These are phyloP conservation scores for Neonothopanus nambi DNA, from an alignment of 1,284 basidiomycete species.

Conservation along the genomic window DNA sequence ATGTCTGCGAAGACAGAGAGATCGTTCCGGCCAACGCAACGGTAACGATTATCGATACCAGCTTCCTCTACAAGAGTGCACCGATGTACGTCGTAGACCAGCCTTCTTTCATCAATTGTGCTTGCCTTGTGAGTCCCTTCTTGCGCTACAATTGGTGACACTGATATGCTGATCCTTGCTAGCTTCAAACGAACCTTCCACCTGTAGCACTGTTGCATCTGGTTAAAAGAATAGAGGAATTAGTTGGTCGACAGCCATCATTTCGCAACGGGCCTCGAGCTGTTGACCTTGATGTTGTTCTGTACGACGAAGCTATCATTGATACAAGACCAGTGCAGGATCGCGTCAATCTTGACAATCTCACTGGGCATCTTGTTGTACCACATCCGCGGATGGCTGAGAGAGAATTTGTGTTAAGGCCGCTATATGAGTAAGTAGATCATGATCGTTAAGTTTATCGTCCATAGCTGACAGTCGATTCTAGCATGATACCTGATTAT, in stretches of 20 bases:
- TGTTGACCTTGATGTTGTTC: slow-evolving; percentile 89
- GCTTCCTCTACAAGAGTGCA: slow-evolving; percentile 91
- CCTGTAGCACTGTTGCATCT: slow-evolving; percentile 65
- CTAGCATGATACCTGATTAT: slow-evolving; percentile 71
- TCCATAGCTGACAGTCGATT: neutral
- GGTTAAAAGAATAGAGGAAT: slow-evolving; percentile 75
- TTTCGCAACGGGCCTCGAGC: slow-evolving; percentile 87
- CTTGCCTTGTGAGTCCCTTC: slow-evolving; percentile 68
- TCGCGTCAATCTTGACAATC: slow-evolving; percentile 45
- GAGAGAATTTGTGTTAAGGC: slow-evolving; percentile 90
- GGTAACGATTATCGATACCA: slow-evolving; percentile 70
- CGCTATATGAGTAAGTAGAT: slow-evolving; percentile 78
- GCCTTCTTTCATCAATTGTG: slow-evolving; percentile 88
- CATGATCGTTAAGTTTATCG: neutral
- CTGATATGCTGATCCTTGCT: neutral
- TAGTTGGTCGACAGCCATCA: slow-evolving; percentile 82
- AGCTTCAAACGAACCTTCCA: slow-evolving; percentile 76
- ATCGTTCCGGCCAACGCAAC: slow-evolving; percentile 18
- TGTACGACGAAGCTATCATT: slow-evolving; percentile 70
- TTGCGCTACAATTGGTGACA: slow-evolving; percentile 1
- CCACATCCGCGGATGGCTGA: slow-evolving; percentile 86
- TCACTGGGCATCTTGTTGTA: slow-evolving; percentile 70
- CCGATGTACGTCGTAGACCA: slow-evolving; percentile 97
- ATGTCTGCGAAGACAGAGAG: slow-evolving; percentile 25
- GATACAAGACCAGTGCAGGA: slow-evolving; percentile 53